Conservation (phyloP, 257 asterid species). For the Solanum pennellii region DNA sequence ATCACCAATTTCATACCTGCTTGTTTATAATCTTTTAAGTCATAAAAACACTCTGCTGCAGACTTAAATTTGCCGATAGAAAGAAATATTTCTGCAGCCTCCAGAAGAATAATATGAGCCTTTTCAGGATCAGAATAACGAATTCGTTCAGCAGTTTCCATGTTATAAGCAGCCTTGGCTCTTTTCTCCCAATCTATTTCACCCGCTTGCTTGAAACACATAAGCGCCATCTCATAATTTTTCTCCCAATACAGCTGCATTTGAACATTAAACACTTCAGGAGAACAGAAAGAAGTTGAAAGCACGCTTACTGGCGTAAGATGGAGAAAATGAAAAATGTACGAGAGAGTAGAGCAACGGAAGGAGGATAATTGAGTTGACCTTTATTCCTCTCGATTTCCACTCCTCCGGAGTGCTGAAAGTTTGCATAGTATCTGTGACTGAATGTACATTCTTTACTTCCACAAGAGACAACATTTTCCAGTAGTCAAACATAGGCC, state of each 20-base stretch:
- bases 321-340: not conserved
- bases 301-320: not conserved
- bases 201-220: constrained; percentile 59
- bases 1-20: constrained; percentile 26
- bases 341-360: not conserved
- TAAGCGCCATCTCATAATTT: constrained; percentile 50
- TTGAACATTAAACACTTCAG: not conserved
- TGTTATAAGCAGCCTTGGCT: constrained; percentile 41
- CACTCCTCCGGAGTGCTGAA: constrained; percentile 65
- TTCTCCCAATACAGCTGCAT: constrained; percentile 55
- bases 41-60: constrained; percentile 58
- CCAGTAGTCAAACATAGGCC: constrained; percentile 62
- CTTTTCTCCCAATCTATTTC: constrained; percentile 38
- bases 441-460: constrained; percentile 31
- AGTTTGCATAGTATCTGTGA: constrained; percentile 41
- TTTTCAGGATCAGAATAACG: constrained; percentile 26
- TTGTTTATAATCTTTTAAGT: constrained; percentile 39
- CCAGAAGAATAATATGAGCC: constrained; percentile 26
- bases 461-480: constrained; percentile 32
- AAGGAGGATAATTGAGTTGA: not conserved
- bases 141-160: constrained; percentile 25
- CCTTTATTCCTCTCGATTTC: constrained; percentile 58
- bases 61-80: constrained; percentile 31
- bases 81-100: constrained; percentile 57
- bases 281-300: not conserved